Conservation (phyloP, 148 eudicot genomes). For the Rhododendron vialii region DNA sequence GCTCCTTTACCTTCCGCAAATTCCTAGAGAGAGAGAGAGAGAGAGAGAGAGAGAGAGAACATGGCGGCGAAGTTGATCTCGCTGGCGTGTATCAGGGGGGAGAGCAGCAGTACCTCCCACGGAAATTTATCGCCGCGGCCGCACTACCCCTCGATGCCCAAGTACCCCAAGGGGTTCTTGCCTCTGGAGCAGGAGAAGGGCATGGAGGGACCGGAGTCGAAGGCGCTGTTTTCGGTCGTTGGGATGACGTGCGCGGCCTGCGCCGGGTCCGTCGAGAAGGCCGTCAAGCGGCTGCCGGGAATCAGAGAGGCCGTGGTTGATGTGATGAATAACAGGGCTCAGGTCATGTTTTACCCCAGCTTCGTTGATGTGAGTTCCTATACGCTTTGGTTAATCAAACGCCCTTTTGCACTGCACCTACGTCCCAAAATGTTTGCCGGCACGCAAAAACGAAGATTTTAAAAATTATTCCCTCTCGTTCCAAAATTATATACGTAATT, state of each 20-base stretch:
- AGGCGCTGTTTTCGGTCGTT: constrained; percentile 53
- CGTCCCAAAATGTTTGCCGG: too few relatives aligned
- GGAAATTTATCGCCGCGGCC: constrained; percentile 48
- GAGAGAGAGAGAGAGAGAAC: neutral
- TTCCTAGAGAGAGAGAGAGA: neutral
- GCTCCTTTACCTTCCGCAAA: too few relatives aligned
- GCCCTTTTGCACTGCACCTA: too few relatives aligned
- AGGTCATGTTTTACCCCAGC: constrained; percentile 53
- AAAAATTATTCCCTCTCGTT: too few relatives aligned
- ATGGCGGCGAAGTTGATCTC: constrained; percentile 44
- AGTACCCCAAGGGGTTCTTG: constrained; percentile 55
- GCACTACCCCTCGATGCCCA: constrained; percentile 80
- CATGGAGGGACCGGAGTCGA: constrained; percentile 34
- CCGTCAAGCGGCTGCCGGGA: constrained; percentile 70
- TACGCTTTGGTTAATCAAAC: neutral
- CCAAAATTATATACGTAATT: too few relatives aligned
- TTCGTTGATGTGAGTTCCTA: constrained; percentile 53
- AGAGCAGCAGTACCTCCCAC: neutral
- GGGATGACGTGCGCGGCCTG: constrained; percentile 92
- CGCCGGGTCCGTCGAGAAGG: constrained; percentile 90
- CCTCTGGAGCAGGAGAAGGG: constrained; percentile 21
- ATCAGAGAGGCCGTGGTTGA: constrained; percentile 69
- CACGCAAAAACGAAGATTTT: too few relatives aligned
- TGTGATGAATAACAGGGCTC: constrained; percentile 62
- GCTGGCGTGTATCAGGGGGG: constrained; percentile 36